Evolutionary conservation across 2,329 filamentous ascomycete genomes (phyloP).

Genomic region (Phaeomoniella chlamydospora): DNA sequence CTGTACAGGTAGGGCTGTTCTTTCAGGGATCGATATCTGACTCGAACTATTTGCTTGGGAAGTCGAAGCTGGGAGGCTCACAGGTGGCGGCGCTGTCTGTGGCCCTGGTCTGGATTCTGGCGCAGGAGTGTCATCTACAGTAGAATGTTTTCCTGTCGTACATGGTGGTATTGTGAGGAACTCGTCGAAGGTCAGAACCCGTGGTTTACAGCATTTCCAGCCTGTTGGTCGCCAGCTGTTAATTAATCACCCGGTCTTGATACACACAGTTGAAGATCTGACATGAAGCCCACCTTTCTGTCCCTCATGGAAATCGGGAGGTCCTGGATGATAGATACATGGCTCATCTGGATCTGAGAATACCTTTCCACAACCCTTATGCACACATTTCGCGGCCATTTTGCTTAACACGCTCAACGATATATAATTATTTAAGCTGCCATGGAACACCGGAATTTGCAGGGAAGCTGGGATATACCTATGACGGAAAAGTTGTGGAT

Average conservation of each 20-base stretch:
- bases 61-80: conserved; percentile 5
- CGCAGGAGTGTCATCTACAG: conserved; percentile 57
- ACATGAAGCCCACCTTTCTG: conserved; percentile 66
- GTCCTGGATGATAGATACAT: conserved; percentile 85
- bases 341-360: conserved; percentile 71
- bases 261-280: not conserved
- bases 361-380: conserved; percentile 85
- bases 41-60: conserved; percentile 1
- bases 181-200: conserved; percentile 94
- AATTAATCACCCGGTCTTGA: not conserved
- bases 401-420: not conserved
- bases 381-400: conserved; percentile 58
- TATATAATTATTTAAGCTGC: not conserved
- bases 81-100: conserved; percentile 7
- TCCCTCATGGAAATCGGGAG: conserved; percentile 91
- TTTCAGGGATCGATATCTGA: conserved; percentile 8
- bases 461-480: too few relatives aligned
- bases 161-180: conserved; percentile 88
- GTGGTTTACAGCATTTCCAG: conserved; percentile 98
- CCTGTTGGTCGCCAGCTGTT: conserved; percentile 35
- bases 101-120: conserved; percentile 26
- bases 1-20: conserved; percentile 10
- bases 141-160: conserved; percentile 83
- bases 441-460: not conserved
- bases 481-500: not conserved